These are phyloP conservation scores for Trichoderma oligosporum DNA, from an alignment of 2,329 filamentous ascomycete species.

Conservation along the genomic window DNA sequence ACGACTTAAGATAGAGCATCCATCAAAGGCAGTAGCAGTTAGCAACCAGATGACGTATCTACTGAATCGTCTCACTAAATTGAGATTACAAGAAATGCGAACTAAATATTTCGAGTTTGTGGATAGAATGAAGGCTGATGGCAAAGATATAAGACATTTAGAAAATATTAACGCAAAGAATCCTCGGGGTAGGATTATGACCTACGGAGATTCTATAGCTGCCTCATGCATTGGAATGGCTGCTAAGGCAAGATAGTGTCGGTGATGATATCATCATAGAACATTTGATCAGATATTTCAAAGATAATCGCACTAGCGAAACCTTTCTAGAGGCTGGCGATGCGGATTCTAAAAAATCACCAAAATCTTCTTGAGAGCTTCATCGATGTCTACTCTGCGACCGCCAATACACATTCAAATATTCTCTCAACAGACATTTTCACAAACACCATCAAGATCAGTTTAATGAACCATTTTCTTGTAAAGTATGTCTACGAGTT, in stretches of 20 bases:
- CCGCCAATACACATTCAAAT: not conserved
- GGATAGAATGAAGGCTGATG: not conserved
- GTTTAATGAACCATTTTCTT: not conserved
- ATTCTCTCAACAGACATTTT: not conserved
- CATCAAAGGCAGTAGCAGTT: not conserved
- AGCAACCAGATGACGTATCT: not conserved
- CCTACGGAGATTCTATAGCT: not conserved
- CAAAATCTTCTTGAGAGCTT: not conserved
- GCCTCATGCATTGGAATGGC: not conserved
- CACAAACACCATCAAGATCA: not conserved
- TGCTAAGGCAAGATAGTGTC: not conserved
- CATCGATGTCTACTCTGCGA: not conserved
- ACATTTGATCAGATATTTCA: not conserved
- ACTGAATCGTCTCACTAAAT: not conserved
- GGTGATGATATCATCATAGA: not conserved
- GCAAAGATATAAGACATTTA: not conserved
- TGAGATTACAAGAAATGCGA: not conserved
- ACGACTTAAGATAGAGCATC: not conserved
- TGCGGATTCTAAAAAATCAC: not conserved
- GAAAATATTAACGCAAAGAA: not conserved
- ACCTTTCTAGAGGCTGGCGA: not conserved
- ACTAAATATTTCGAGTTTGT: not conserved
- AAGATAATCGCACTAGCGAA: not conserved
- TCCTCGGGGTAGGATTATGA: not conserved
- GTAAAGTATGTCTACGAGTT: not conserved